phyloP scores from a whole-genome alignment of 768 basidiomycete species.

The Sporobolomyces pararoseus region DNA sequence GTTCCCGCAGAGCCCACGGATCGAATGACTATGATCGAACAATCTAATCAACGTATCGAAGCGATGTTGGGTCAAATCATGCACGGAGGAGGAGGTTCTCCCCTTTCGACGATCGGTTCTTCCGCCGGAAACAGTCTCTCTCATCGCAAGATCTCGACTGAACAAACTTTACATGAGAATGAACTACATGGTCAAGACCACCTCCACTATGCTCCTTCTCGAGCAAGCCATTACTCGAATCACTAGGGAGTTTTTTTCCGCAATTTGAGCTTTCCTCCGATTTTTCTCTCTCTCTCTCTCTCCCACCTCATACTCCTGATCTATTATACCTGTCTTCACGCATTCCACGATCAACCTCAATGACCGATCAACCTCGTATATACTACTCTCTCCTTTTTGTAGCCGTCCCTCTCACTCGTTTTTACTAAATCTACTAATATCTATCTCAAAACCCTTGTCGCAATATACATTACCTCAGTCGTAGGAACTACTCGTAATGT shows the following conservation, averaged over 20 bases:
- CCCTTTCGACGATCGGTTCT: constrained; percentile 7
- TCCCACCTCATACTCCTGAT: too few species aligned
- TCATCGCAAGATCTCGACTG: constrained; percentile 11
- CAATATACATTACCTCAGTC: too few species aligned
- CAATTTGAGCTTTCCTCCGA: not conserved
- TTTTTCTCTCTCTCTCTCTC: too few species aligned
- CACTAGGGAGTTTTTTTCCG: not conserved
- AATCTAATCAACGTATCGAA: constrained; percentile 18
- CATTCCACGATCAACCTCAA: too few species aligned
- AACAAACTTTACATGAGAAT: constrained; percentile 6
- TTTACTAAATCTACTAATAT: too few species aligned
- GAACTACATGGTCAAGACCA: not conserved
- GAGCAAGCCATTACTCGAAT: constrained; percentile 8
- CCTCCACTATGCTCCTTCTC: not conserved
- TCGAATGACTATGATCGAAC: constrained; percentile 5
- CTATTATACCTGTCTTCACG: too few species aligned
- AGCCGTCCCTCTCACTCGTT: too few species aligned
- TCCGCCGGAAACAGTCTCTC: not conserved
- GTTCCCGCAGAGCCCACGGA: constrained; percentile 3
- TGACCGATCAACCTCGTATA: too few species aligned
- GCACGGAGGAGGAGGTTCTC: constrained; percentile 4
- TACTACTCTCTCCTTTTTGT: too few species aligned
- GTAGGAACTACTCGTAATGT: too few species aligned
- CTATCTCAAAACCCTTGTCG: too few species aligned
- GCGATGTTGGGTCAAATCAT: not conserved